phyloP scores from a whole-genome alignment of 257 asterid species.

The Cordia subcordata region DNA sequence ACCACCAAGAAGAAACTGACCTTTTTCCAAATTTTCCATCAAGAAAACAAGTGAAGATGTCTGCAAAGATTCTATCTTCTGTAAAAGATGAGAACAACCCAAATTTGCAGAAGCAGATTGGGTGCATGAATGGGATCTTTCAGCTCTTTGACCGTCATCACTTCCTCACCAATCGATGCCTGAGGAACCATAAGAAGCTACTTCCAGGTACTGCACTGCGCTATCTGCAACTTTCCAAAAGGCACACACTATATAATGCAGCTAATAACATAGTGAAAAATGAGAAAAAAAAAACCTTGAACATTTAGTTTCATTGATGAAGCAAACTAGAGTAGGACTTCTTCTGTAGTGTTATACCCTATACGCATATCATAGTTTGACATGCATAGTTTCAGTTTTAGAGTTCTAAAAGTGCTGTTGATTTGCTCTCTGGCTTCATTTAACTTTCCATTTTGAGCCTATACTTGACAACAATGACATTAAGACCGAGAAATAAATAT shows the following conservation, averaged over 20 bases:
- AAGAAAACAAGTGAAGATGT: constrained; percentile 21
- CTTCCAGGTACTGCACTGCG: constrained; percentile 48
- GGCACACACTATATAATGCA: too few relatives aligned
- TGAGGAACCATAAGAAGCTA: constrained; percentile 48
- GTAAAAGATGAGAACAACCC: constrained; percentile 36
- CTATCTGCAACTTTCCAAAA: too few relatives aligned
- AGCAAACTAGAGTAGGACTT: not conserved
- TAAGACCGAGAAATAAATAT: too few relatives aligned
- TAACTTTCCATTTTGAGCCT: not conserved
- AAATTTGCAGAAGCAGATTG: constrained; percentile 73
- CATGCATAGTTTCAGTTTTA: not conserved
- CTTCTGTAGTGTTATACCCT: not conserved
- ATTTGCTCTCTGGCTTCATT: not conserved
- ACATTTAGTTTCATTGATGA: not conserved
- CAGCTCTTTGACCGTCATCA: constrained; percentile 78
- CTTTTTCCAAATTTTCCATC: too few relatives aligned
- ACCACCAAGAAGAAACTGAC: too few relatives aligned
- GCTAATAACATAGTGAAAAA: too few relatives aligned
- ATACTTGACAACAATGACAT: too few relatives aligned
- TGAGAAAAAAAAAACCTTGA: too few relatives aligned
- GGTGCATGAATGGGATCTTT: constrained; percentile 94
- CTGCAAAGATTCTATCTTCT: constrained; percentile 46
- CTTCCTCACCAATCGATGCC: constrained; percentile 52
- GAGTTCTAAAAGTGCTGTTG: not conserved
- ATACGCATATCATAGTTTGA: not conserved